phyloP scores from a whole-genome alignment of 306 rosid species.

The Vachellia pachyceras region DNA sequence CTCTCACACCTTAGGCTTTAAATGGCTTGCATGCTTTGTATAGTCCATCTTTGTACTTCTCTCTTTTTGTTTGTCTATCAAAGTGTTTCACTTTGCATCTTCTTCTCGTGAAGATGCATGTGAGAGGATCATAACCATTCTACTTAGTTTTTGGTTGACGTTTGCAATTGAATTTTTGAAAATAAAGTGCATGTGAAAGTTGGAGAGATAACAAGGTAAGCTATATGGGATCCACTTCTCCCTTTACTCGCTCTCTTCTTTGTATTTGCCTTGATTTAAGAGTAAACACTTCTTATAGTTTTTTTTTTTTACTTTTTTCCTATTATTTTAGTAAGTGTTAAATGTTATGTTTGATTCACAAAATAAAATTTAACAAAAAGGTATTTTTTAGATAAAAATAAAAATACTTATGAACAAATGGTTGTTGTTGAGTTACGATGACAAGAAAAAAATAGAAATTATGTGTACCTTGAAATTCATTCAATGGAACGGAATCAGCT shows the following conservation, averaged over 20 bases:
- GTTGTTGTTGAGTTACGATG: neutral
- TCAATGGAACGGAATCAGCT: neutral
- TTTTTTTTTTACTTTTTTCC: neutral
- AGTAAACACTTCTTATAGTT: neutral
- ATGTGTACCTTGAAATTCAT: neutral
- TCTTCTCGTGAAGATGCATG: neutral
- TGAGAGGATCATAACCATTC: neutral
- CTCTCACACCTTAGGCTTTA: constrained; percentile 1
- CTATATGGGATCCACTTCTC: neutral
- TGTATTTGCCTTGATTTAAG: neutral
- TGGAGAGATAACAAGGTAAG: neutral
- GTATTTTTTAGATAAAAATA: neutral
- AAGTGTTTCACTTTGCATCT: neutral
- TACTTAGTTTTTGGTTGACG: neutral
- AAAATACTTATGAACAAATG: neutral
- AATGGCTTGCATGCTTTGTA: neutral
- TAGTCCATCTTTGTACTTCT: neutral
- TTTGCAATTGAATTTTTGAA: neutral
- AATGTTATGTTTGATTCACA: neutral
- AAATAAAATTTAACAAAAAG: neutral
- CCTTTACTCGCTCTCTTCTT: neutral
- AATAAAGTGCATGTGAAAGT: neutral
- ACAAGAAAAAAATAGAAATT: neutral
- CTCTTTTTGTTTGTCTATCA: neutral
- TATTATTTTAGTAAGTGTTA: neutral